Evolutionary conservation across 2,329 filamentous ascomycete genomes (phyloP).

Genomic region (Penicillium sclerotigenum): DNA sequence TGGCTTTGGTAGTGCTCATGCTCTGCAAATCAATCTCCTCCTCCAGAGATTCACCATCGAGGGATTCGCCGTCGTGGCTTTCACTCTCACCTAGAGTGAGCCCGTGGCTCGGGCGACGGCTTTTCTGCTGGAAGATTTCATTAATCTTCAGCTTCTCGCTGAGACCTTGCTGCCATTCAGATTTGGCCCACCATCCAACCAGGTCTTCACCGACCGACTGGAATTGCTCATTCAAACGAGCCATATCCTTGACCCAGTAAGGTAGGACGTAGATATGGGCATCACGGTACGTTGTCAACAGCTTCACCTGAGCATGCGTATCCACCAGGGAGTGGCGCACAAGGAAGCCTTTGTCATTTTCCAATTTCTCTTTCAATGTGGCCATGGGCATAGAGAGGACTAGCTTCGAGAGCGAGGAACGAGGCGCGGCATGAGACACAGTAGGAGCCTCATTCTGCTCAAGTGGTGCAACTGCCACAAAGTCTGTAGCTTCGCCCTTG

Average conservation of each 20-base stretch:
- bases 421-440: slow-evolving; percentile 1
- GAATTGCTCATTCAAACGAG: slow-evolving; percentile 73
- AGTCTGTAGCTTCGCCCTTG: slow-evolving; percentile 91
- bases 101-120: slow-evolving; percentile 29
- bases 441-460: slow-evolving; percentile 47
- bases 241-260: slow-evolving; percentile 82
- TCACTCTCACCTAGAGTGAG: slow-evolving; percentile 41
- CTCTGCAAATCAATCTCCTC: slow-evolving; percentile 54
- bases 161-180: slow-evolving; percentile 81
- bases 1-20: slow-evolving; percentile 53
- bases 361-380: slow-evolving; percentile 77
- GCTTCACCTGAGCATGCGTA: slow-evolving; percentile 70
- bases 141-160: slow-evolving; percentile 72
- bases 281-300: slow-evolving; percentile 81
- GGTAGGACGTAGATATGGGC: slow-evolving; percentile 95
- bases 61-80: slow-evolving; percentile 39
- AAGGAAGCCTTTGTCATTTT: slow-evolving; percentile 64
- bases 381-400: slow-evolving; percentile 87
- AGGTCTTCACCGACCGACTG: slow-evolving; percentile 90
- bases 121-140: slow-evolving; percentile 56
- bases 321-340: slow-evolving; percentile 73
- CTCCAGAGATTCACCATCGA: slow-evolving; percentile 33
- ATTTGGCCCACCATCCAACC: slow-evolving; percentile 92
- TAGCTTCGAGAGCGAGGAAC: slow-evolving; percentile 61
- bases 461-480: slow-evolving; percentile 74